Evolutionary conservation across 2,329 filamentous ascomycete genomes (phyloP), one percentile per base, ranked within the genome.

Genomic region (Graphilbum sp.): DNA sequence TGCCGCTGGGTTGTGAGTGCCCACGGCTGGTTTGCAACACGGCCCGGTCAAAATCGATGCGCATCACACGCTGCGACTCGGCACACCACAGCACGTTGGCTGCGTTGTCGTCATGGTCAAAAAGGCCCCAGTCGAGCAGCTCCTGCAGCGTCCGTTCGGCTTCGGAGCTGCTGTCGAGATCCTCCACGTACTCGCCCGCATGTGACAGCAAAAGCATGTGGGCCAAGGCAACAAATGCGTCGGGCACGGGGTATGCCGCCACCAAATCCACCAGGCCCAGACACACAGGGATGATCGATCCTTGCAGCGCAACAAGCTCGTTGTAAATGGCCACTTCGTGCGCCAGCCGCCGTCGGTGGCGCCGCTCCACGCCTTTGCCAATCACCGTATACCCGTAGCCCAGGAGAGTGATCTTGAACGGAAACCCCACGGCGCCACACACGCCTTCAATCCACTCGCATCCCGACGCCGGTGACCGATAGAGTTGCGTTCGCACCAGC

Each of bases 321-420:
- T 19, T 32, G 32, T 46, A 46, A 3, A 44, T 23, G 3, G 15
- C 15, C 8, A 25, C 27, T 20, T 45, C 41, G 29, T 29, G 37
- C 18, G 7, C 13, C 27, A 45, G 33, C 32, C 16, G 18, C 13
- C 17, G 11, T 15, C 23, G 25, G 25, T 37, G 29, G n/a, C 5
- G 18, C 34, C n/a, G 9, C 34, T 41, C 27, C 11, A 38, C 37
- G 7, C 39, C 43, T 36, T 44, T 44, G 30, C 25, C 42, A 7
- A 44, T 38, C 42, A 46, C 39, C 19, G 44, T 46, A 23, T 46
- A 46, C 3, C 42, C 40, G 34, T 37, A 38, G 8, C 36, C 40
- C 7, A 25, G 27, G 5, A 44, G 19, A 20, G 42, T 41, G n/a
- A 46, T 19, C 42, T 44, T 44, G 34, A 46, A 42, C 32, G 44